A percentile compares a stretch with the other conserved stretches of the same genome.
These are phyloP conservation scores for Penicillium daleae DNA, from an alignment of 495 filamentous ascomycete species.

Conservation along the genomic window DNA sequence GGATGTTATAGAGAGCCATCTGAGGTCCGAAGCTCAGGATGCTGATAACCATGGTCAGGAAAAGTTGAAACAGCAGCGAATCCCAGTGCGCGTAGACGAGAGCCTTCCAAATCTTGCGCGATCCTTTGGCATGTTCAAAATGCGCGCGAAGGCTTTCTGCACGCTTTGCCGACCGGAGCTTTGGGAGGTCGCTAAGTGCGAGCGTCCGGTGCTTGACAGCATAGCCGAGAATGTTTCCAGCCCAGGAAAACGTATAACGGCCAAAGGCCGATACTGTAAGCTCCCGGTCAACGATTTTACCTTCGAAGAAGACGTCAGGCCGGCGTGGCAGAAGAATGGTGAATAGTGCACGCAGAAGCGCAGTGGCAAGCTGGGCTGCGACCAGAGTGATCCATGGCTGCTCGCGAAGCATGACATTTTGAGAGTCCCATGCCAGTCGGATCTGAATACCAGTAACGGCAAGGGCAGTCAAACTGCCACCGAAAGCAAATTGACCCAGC, in stretches of 20 bases:
- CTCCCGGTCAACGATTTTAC: constrained; percentile 64
- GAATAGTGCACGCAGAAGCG: constrained; percentile 34
- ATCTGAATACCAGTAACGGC: constrained; percentile 25
- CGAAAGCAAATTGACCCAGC: constrained; percentile 37
- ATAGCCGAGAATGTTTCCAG: constrained; percentile 52
- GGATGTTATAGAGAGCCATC: constrained; percentile 65
- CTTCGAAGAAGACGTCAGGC: constrained; percentile 63
- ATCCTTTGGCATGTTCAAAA: constrained; percentile 55
- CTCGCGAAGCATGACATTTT: constrained; percentile 9
- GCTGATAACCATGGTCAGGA: constrained; percentile 55
- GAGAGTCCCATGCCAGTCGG: constrained; percentile 20
- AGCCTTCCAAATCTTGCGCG: constrained; percentile 63
- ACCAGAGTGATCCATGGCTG: constrained; percentile 25
- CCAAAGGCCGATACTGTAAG: constrained; percentile 61
- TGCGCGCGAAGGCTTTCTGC: constrained; percentile 36
- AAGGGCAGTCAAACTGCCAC: constrained; percentile 31
- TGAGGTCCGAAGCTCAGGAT: constrained; percentile 71
- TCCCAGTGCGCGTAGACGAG: constrained; percentile 59
- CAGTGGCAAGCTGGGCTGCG: constrained; percentile 28
- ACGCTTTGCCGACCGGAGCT: constrained; percentile 36
- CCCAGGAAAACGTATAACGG: constrained; percentile 70
- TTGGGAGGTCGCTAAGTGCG: constrained; percentile 62
- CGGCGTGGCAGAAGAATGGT: constrained; percentile 62
- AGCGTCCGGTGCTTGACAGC: constrained; percentile 59
- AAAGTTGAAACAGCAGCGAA: constrained; percentile 57